phyloP scores from a whole-genome alignment of 768 basidiomycete genomes.

The Tulasnella sp. region DNA sequence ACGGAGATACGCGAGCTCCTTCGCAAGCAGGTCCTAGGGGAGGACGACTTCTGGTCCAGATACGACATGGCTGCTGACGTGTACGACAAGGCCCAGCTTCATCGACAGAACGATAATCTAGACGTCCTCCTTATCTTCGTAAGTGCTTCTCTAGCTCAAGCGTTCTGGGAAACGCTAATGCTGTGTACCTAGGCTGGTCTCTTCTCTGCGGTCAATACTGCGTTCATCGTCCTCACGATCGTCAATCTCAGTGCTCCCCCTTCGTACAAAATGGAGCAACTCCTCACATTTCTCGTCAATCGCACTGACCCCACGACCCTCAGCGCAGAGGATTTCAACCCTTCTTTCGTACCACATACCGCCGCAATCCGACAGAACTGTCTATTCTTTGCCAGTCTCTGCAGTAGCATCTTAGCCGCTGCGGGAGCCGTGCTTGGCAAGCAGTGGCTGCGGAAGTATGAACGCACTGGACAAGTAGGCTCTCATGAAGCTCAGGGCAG shows the following conservation, averaged over 20 bases:
- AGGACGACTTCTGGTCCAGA: neutral
- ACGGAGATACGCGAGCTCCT: too few relatives aligned
- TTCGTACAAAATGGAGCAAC: neutral
- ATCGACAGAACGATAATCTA: neutral
- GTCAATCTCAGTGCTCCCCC: neutral
- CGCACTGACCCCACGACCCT: neutral
- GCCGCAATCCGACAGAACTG: neutral
- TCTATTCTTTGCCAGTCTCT: neutral
- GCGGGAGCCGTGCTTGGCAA: conserved; percentile 4
- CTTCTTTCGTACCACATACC: neutral
- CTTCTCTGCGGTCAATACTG: conserved; percentile 2
- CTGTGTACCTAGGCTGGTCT: neutral
- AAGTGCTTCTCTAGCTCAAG: neutral
- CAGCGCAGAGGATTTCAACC: too few relatives aligned
- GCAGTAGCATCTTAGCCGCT: neutral
- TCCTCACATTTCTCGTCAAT: neutral
- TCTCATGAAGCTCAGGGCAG: neutral
- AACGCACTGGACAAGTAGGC: neutral
- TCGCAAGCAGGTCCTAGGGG: neutral
- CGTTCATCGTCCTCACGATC: neutral
- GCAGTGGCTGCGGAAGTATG: neutral
- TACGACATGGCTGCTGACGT: conserved; percentile 1
- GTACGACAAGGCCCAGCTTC: neutral
- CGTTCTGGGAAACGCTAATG: neutral
- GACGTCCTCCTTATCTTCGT: conserved; percentile 15